Evolutionary conservation across 352 stramenopile species (phyloP), one percentile per base, ranked within the genome.

Genomic region (Phytophthora aleatoria): DNA sequence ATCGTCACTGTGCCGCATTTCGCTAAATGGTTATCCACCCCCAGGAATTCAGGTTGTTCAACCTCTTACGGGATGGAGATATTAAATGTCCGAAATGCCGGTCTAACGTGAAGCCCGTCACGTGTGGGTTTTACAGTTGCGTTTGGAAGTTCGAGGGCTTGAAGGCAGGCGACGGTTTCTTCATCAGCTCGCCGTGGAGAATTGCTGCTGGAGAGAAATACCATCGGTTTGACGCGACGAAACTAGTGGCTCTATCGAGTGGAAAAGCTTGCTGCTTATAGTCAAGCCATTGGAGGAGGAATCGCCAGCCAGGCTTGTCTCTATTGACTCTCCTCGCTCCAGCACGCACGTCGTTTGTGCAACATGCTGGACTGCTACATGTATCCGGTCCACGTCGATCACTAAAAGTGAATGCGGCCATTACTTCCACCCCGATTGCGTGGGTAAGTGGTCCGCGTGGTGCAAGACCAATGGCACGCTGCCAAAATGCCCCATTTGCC

Each of bases 111-210:
- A 56, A 62, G 3, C 69, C 73, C 0, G 4, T 72, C 2, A 65
- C 64, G 0, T 81, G 73, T 35, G 73, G 69, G 0, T 73, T 81
- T 41, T 81, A 81, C 47, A 53, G 69, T 41, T 81, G 73, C 27
- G 47, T 44, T 13, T 81, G 73, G 73, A 69, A 71, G 30, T 77
- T 56, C 38, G 73, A 81, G 26, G 73, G 64, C 9, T 24, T 77
- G 0, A 54, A 55, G 24, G 15, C 39, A 6, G 33, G 13, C 6
- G 55, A 67, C 50, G 47, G 27, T 0, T 44, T 26, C 9, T 67
- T 52, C 0, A 50, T 81, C 30, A 66, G 49, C 26, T 79, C 64
- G 0, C 71, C 16, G 6, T 79, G 71, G 67, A 60, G 51, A 13
- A 7, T 38, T 26, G 57, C 67, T 7, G 13, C 5, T 4, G 64